A percentile compares a stretch with the other conserved stretches of the same genome.
Conservation (phyloP, 805 yeast genomes). For the Kodamaea leandrae region DNA sequence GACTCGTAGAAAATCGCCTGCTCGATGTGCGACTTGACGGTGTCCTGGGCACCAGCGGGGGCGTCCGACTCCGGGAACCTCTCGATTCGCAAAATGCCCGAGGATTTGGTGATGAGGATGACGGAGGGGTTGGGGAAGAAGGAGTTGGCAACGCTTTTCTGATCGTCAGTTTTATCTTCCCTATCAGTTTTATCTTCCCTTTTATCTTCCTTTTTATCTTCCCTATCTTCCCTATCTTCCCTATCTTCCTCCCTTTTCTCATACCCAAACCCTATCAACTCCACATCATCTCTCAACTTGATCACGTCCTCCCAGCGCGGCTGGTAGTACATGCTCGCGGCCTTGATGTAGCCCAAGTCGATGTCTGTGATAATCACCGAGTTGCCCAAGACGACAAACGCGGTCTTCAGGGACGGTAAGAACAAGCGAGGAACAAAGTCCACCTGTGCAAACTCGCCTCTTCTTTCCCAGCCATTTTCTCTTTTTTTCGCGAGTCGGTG, state of each 20-base stretch:
- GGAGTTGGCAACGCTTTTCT: slow-evolving; percentile 20
- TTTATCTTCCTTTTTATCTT: slow-evolving; percentile 54
- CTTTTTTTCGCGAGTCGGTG: slow-evolving; percentile 40
- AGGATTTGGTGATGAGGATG: slow-evolving; percentile 45
- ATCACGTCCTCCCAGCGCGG: slow-evolving; percentile 83
- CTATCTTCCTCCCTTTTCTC: slow-evolving; percentile 28
- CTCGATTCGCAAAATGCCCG: slow-evolving; percentile 65
- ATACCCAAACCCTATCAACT: slow-evolving; percentile 58
- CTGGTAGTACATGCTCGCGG: slow-evolving; percentile 27
- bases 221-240: slow-evolving; percentile 69
- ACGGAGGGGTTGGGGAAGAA: slow-evolving; percentile 52
- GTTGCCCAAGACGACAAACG: slow-evolving; percentile 53
- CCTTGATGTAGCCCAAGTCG: slow-evolving; percentile 29
- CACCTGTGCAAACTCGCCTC: slow-evolving; percentile 15
- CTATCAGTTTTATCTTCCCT: slow-evolving; percentile 56
- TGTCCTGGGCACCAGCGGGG: slow-evolving; percentile 20
- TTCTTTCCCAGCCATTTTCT: not conserved
- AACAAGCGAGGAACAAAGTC: slow-evolving; percentile 52
- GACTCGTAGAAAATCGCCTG: slow-evolving; percentile 73
- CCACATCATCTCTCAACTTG: slow-evolving; percentile 49
- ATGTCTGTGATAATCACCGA: slow-evolving; percentile 68
- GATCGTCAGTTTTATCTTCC: slow-evolving; percentile 44
- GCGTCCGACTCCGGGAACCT: slow-evolving; percentile 29
- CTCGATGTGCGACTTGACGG: slow-evolving; percentile 71
- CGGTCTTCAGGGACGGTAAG: slow-evolving; percentile 61